Evolutionary conservation across 805 yeast species (phyloP).

Genomic region (Saturnispora gosingensis): DNA sequence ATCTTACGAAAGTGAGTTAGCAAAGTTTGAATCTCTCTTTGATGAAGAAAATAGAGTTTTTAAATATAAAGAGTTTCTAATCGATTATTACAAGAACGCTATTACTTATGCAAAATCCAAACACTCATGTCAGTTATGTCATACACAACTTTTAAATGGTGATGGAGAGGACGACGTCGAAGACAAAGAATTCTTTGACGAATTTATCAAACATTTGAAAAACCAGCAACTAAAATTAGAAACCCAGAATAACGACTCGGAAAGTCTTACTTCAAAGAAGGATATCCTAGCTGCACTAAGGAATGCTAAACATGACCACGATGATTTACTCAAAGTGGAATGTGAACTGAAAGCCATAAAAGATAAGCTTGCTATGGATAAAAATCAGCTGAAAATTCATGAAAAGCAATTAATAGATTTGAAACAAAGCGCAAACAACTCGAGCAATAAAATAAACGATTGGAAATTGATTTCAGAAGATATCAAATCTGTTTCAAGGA

Average conservation of each 20-base stretch:
- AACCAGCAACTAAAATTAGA: conserved; percentile 18
- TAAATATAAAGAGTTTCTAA: conserved; percentile 61
- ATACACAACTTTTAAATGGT: conserved; percentile 46
- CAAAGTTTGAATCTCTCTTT: conserved; percentile 53
- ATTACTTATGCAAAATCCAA: conserved; percentile 47
- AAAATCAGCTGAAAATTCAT: background rate
- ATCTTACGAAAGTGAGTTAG: conserved; percentile 40
- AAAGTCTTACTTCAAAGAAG: conserved; percentile 22
- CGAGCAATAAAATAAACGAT: background rate
- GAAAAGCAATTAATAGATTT: conserved; percentile 11
- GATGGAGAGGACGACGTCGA: conserved; percentile 13
- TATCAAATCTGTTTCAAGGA: conserved; percentile 1
- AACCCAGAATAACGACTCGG: conserved; percentile 13
- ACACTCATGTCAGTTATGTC: conserved; percentile 64
- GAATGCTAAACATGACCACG: conserved; percentile 23
- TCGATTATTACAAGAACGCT: conserved; percentile 63
- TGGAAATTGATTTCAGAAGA: conserved; percentile 10
- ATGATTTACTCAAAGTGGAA: conserved; percentile 15
- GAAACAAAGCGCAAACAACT: conserved; percentile 6
- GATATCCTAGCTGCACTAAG: conserved; percentile 22
- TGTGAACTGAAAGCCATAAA: conserved; percentile 23
- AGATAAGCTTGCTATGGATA: background rate
- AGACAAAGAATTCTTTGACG: conserved; percentile 9
- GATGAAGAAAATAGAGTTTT: conserved; percentile 52
- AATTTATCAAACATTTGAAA: conserved; percentile 19